Base-by-base conservation (phyloP, 192 early-diverging fungal genomes). In the Linnemannia exigua region DNA sequence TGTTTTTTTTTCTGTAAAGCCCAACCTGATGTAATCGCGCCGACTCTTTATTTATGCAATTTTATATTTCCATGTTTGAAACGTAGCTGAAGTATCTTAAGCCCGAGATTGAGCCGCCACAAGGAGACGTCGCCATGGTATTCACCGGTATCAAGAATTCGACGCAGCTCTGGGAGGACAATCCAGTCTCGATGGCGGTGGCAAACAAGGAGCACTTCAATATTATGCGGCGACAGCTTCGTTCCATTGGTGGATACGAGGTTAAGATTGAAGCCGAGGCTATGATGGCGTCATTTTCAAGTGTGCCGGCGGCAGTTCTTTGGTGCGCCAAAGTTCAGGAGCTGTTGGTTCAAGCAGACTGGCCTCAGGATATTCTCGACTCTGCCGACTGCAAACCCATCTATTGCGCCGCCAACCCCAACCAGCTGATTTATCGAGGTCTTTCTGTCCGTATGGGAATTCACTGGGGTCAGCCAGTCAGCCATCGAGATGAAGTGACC, bases 141-240 rank as follows among this genome's bases (percentile, higher is more conserved):
- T 98, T 98, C 80, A 98, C 97, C 0, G 96, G 97, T 83, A 96
- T 98, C 88, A 97, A 97, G 67, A 96, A 95, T 87, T 98, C 97
- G 22, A 97, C 97, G 0, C 88, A 93, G 6, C 89, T 97, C 22
- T 98, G 97, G 97, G 97, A 98, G 80, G 96, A 90, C 35, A 92
- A 95, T 73, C 94, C 93, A 2, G 88, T 91, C 36, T 95, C 94
- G 0, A 98, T 98, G 97, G 91, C 94, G 61, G 89, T 92, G 67
- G 96, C 96, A 1, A 95, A 96, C 82, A 95, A 95, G 86, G 91
- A 94, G 25, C 97, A 98, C 84, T 95, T 97, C 77, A 76, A 87
- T 58, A 91, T 95, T 15, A 96, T 98, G 96, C 92, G 97, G 5
- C 93, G 95, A 48, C 91, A 94, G 51, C 88, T 98, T 47, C 93